phyloP scores from a whole-genome alignment of 257 asterid species.

The Paraleonurus japonicus region DNA sequence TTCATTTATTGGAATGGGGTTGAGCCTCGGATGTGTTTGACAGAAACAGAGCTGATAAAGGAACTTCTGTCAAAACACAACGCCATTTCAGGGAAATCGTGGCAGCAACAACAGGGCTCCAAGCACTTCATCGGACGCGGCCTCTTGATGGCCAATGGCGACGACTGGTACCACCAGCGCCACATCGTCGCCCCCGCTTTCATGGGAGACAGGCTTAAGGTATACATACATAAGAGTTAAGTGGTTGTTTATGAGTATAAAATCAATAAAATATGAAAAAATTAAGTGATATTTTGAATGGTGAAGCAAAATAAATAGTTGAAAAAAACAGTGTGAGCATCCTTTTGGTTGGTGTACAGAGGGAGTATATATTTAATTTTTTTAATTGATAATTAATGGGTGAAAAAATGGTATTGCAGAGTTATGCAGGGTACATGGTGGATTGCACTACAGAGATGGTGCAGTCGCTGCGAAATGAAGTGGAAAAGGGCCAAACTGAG shows the following conservation, averaged over 20 bases:
- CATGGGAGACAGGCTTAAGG: slow-evolving; percentile 79
- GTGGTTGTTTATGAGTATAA: too few species aligned
- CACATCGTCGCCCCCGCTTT: slow-evolving; percentile 93
- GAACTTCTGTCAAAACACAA: slow-evolving; percentile 70
- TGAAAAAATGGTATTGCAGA: slow-evolving; percentile 34
- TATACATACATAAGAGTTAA: too few species aligned
- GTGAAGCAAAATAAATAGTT: too few species aligned
- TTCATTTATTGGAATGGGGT: slow-evolving; percentile 81
- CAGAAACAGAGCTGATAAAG: slow-evolving; percentile 63
- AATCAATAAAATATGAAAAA: too few species aligned
- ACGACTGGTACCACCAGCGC: slow-evolving; percentile 82
- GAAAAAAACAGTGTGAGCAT: too few species aligned
- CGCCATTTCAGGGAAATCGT: slow-evolving; percentile 71
- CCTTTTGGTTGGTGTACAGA: too few species aligned
- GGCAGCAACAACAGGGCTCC: slow-evolving; percentile 82
- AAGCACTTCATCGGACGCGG: slow-evolving; percentile 89
- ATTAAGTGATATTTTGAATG: too few species aligned
- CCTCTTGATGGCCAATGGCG: slow-evolving; percentile 87
- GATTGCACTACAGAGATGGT: slow-evolving; percentile 71
- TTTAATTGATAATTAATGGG: too few species aligned
- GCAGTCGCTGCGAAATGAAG: slow-evolving; percentile 34
- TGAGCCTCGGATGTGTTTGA: slow-evolving; percentile 81
- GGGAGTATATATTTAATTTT: too few species aligned
- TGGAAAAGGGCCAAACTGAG: slow-evolving; percentile 48
- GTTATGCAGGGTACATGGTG: slow-evolving; percentile 78